These are phyloP conservation scores for Epicoccum sorghinum DNA, from an alignment of 2,329 filamentous ascomycete species.

Conservation along the genomic window DNA sequence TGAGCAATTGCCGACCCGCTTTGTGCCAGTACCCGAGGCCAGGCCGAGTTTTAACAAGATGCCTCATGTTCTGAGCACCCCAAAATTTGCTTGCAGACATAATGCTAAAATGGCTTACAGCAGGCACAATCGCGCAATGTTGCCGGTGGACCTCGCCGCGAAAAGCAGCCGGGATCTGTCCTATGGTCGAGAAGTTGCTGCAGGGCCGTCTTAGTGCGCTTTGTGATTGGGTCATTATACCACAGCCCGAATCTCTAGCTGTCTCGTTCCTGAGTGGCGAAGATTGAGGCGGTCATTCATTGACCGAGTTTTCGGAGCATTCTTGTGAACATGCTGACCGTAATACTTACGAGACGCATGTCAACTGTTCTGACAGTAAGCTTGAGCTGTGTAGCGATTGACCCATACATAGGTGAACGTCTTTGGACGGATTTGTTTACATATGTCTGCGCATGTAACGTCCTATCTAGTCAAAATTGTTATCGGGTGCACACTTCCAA, in stretches of 20 bases:
- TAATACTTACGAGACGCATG: neutral
- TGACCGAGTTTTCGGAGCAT: slow-evolving; percentile 5
- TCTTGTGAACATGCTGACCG: neutral
- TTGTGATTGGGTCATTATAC: slow-evolving; percentile 6
- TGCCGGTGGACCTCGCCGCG: neutral
- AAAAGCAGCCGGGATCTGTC: slow-evolving; percentile 8
- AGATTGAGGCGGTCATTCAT: slow-evolving; percentile 8
- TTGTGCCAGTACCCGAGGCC: slow-evolving; percentile 1
- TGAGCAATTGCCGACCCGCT: slow-evolving; percentile 16
- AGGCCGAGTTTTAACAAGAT: neutral
- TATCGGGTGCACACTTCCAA: slow-evolving; percentile 1
- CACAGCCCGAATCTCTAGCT: slow-evolving; percentile 4
- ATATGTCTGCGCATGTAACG: neutral
- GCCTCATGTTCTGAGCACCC: neutral
- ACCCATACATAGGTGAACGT: neutral
- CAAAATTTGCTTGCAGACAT: neutral
- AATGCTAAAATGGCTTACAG: neutral
- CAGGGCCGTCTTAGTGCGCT: slow-evolving; percentile 7
- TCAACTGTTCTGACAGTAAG: neutral
- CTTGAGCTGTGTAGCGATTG: neutral
- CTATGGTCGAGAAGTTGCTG: slow-evolving; percentile 1
- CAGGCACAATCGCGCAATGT: neutral
- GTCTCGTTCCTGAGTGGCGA: slow-evolving; percentile 16
- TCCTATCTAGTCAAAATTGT: neutral
- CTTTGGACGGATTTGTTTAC: neutral